phyloP scores from a whole-genome alignment of 148 eudicot species.

The Tetragonia tetragonoides region DNA sequence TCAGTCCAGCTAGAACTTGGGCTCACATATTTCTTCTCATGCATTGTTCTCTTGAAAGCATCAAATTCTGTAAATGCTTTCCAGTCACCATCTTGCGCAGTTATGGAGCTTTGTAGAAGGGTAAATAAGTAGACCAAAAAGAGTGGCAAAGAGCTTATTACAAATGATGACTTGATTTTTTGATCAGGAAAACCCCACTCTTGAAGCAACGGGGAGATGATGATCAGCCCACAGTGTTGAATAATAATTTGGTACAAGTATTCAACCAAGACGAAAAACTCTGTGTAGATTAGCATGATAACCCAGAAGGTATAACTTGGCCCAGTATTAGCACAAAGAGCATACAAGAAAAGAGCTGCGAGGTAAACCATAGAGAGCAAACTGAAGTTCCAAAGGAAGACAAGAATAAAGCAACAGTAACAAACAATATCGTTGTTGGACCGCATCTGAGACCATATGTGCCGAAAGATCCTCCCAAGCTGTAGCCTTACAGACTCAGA shows the following conservation, averaged over 20 bases:
- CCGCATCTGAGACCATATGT: constrained; percentile 93
- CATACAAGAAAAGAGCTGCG: constrained; percentile 86
- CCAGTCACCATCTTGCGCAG: constrained; percentile 93
- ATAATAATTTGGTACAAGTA: constrained; percentile 89
- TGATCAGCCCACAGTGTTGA: constrained; percentile 84
- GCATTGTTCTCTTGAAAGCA: constrained; percentile 36
- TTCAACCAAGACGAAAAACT: constrained; percentile 72
- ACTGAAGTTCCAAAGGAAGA: constrained; percentile 97
- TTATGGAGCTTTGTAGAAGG: constrained; percentile 91
- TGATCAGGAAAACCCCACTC: constrained; percentile 76
- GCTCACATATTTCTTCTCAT: constrained; percentile 29
- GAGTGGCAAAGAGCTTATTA: constrained; percentile 70
- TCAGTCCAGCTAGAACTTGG: constrained; percentile 50
- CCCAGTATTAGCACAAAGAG: constrained; percentile 89
- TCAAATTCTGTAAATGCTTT: constrained; percentile 48
- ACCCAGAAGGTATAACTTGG: constrained; percentile 91
- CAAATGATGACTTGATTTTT: constrained; percentile 76
- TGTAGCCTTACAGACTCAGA: constrained; percentile 69
- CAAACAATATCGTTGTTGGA: constrained; percentile 94
- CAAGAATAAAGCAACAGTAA: constrained; percentile 87
- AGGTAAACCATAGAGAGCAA: constrained; percentile 93
- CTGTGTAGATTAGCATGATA: constrained; percentile 82
- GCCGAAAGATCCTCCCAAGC: constrained; percentile 64
- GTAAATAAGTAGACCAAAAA: constrained; percentile 89
- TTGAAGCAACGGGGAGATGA: constrained; percentile 50